These are phyloP conservation scores for Blepharisma japonicum DNA, from an alignment of 73 alveolate genomes.

Conservation along the genomic window DNA sequence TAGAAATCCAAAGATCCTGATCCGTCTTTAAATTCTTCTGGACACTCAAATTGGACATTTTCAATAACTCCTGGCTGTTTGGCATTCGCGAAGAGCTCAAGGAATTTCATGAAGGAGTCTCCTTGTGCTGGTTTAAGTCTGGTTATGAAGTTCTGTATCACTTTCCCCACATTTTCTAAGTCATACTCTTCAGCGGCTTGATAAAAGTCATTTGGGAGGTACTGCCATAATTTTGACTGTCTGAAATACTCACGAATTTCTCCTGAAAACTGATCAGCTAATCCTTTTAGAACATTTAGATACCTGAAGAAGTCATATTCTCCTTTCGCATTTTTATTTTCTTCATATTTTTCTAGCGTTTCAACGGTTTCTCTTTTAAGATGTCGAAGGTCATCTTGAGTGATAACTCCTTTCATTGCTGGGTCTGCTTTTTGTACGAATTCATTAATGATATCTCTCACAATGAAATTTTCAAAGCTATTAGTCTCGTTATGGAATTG, in stretches of 20 bases:
- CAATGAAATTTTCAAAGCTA: background rate
- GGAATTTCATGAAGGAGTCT: background rate
- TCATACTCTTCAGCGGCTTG: background rate
- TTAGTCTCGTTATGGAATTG: background rate
- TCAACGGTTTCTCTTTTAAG: slow-evolving; percentile 15
- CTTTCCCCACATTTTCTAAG: background rate
- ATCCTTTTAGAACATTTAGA: slow-evolving; percentile 9
- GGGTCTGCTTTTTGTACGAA: slow-evolving; percentile 21
- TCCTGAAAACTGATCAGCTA: background rate
- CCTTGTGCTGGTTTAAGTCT: background rate
- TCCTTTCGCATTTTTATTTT: slow-evolving; percentile 4
- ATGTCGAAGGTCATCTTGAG: background rate
- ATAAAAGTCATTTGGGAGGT: slow-evolving; percentile 5
- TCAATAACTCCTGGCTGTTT: background rate
- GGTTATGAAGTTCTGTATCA: background rate
- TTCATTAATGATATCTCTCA: background rate
- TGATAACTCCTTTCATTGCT: slow-evolving; percentile 26
- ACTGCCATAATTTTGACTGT: background rate
- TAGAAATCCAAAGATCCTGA: background rate
- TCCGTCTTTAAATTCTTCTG: background rate
- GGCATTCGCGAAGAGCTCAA: background rate
- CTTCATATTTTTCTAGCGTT: background rate
- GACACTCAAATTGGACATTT: background rate
- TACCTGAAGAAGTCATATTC: slow-evolving; percentile 19
- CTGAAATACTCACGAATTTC: slow-evolving; percentile 12